These are phyloP conservation scores for Acanthamoeba quina DNA, from an alignment of 208 protist species.

Conservation along the genomic window DNA sequence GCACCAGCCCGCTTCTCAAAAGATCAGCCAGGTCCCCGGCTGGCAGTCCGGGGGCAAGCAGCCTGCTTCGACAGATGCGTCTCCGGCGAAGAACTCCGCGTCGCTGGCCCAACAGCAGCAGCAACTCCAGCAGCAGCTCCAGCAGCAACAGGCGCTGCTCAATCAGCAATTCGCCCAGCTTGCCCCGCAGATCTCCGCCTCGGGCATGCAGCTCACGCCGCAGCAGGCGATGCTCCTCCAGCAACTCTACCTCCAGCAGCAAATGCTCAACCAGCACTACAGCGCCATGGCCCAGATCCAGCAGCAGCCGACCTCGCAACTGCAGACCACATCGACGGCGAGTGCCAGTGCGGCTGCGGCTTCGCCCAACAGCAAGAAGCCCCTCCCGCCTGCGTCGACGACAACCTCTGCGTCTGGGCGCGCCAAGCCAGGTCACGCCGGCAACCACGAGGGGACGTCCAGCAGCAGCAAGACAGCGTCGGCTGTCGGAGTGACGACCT, in stretches of 20 bases:
- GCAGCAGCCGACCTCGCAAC: neutral
- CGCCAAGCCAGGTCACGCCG: neutral
- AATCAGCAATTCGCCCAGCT: neutral
- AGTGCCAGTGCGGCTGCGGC: neutral
- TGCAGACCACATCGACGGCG: neutral
- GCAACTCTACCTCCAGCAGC: constrained; percentile 29
- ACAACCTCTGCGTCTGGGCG: neutral
- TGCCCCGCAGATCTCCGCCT: neutral
- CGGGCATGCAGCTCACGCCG: neutral
- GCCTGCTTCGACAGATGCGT: neutral
- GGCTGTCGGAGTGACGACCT: neutral
- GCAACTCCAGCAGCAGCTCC: constrained; percentile 28
- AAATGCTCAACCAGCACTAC: neutral
- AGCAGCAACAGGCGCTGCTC: neutral
- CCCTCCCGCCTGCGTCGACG: neutral
- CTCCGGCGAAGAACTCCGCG: neutral
- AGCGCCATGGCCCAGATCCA: neutral
- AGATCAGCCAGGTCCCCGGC: too few species aligned
- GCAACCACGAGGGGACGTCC: too few species aligned
- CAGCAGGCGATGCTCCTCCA: constrained; percentile 12
- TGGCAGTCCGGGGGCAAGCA: neutral
- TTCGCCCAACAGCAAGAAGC: neutral
- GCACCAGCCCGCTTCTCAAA: too few species aligned
- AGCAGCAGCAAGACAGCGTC: neutral
- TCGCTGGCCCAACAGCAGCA: neutral